These are phyloP conservation scores for Silene vulgaris DNA, from an alignment of 179 eudicot genomes.

Conservation along the genomic window DNA sequence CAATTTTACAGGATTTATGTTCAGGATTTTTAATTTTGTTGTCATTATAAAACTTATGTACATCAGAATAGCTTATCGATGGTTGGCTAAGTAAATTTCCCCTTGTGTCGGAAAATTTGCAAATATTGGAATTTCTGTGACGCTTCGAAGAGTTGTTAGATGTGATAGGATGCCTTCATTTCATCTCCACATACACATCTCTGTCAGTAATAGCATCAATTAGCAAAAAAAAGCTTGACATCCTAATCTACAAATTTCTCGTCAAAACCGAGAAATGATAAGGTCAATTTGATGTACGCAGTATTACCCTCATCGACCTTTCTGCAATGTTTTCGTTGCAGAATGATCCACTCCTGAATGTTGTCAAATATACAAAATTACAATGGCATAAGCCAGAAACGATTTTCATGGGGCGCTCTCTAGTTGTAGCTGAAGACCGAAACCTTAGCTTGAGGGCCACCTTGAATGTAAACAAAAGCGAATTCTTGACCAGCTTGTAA, in stretches of 20 bases:
- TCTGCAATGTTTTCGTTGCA: slow-evolving; percentile 11
- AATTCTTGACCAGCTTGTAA: too few species aligned
- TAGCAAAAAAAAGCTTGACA: background rate
- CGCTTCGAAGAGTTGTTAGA: background rate
- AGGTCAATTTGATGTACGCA: slow-evolving; percentile 4
- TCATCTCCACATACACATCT: slow-evolving; percentile 23
- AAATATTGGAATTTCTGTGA: background rate
- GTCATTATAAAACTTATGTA: too few species aligned
- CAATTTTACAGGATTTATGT: too few species aligned
- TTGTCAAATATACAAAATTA: background rate
- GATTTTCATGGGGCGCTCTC: background rate
- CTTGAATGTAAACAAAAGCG: slow-evolving; percentile 70
- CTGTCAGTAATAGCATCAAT: background rate
- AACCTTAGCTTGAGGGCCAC: slow-evolving; percentile 78
- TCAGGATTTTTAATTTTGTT: too few species aligned
- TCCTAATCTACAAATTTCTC: slow-evolving; percentile 14
- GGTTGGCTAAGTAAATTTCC: too few species aligned
- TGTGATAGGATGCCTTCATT: slow-evolving; percentile 24
- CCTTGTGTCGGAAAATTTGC: background rate
- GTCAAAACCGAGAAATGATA: background rate
- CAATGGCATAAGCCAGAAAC: background rate
- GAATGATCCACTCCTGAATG: background rate
- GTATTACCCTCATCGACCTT: slow-evolving; percentile 7
- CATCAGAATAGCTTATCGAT: too few species aligned
- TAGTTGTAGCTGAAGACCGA: slow-evolving; percentile 49